Conservation (phyloP, 1,284 basidiomycete species). For the Moesziomyces sp. region DNA sequence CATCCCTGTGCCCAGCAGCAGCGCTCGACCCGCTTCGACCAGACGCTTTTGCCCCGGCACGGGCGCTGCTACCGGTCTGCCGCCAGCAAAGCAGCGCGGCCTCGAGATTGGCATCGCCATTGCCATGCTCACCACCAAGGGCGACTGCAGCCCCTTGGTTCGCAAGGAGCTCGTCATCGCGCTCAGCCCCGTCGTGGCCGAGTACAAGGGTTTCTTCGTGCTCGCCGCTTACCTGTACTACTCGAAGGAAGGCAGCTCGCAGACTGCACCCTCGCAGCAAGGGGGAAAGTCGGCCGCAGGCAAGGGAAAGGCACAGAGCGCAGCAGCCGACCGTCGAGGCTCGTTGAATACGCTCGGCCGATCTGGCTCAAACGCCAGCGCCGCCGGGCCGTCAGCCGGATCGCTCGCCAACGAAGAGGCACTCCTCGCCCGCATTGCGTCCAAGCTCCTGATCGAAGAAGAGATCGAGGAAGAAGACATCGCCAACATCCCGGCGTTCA, state of each 20-base stretch:
- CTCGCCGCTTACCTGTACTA: constrained; percentile 95
- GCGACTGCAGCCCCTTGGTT: constrained; percentile 95
- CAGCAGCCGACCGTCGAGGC: constrained; percentile 7
- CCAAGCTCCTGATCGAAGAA: constrained; percentile 74
- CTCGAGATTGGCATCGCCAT: constrained; percentile 73
- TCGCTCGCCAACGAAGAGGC: constrained; percentile 71
- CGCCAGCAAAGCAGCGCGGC: constrained; percentile 77
- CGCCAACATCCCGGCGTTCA: constrained; percentile 82
- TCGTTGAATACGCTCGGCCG: constrained; percentile 19
- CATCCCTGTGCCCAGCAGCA: constrained; percentile 11
- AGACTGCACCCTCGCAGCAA: constrained; percentile 19
- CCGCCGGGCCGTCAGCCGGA: constrained; percentile 11
- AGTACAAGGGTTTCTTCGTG: constrained; percentile 95
- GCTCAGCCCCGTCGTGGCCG: constrained; percentile 90
- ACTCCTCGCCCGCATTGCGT: constrained; percentile 77
- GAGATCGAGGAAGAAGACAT: constrained; percentile 83
- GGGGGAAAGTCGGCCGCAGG: constrained; percentile 13
- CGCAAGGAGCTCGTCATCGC: constrained; percentile 92
- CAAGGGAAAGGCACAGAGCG: constrained; percentile 17
- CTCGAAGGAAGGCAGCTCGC: constrained; percentile 72
- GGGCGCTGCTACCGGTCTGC: constrained; percentile 81
- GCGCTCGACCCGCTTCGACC: constrained; percentile 11
- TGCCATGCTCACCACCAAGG: constrained; percentile 77
- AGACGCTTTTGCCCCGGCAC: constrained; percentile 77
- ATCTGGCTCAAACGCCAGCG: constrained; percentile 12